Base-by-base conservation (phyloP, 371 early-diverging fungal species). In the Mucor velutinosus region DNA sequence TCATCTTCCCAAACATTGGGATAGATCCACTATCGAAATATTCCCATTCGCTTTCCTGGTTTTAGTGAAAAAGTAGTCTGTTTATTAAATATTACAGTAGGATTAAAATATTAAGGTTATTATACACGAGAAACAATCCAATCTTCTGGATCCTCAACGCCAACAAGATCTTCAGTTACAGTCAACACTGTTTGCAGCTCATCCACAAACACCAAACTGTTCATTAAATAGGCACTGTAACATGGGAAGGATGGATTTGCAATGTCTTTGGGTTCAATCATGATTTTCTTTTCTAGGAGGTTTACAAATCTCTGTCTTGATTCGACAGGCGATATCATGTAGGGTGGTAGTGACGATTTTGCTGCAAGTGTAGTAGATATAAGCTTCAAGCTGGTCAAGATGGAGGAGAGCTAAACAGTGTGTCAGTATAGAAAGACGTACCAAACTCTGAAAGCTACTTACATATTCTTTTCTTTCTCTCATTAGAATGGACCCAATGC, bases 341-440 rank as follows among this genome's bases (percentile, higher is more conserved):
- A 79, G 0, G 82, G 80, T n/a, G 82, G 82, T 29, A 82, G 59
- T 0, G 82, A 59, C 53, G 75, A 73, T 55, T 82, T 82, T 7
- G 80, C 70, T 17, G 75, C 64, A 11, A 82, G 45, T 0, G 82
- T 76, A 1, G 77, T 65, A 6, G 82, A 74, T 23, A 77, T 53
- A n/a, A 82, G 62, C 49, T 80, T 82, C n/a, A 80, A 57, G 7
- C 66, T 76, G 8, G 82, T 76, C 53, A 82, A 71, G 33, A 79
- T 75, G 8, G 78, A 69, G 32, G 82, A 73, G 15, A 82, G 65
- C 82, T 82, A 69, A 4, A 30, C 29, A 15, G 19, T 55, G 39
- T 21, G 1, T 45, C 14, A 65, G 15, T 21, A 32, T 5, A 35
- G 15, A 29, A 39, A 25, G n/a, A 1, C 12, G 4, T 27, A 25